These are phyloP conservation scores for Xylaria castorea DNA, from an alignment of 495 filamentous ascomycete species.

Conservation along the genomic window DNA sequence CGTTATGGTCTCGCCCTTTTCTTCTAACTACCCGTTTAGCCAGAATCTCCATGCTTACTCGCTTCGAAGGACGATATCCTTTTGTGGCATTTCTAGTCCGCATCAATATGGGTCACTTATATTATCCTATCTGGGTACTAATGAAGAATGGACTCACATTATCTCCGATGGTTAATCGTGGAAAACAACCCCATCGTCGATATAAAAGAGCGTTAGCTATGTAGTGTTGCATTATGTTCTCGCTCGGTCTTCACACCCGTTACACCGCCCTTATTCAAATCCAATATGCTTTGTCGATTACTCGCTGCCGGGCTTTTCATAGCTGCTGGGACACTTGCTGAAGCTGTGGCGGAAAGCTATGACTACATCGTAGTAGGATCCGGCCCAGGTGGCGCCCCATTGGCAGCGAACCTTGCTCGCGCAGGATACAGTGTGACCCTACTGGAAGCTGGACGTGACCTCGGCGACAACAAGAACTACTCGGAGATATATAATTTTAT, in stretches of 20 bases:
- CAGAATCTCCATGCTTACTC: constrained; percentile 25
- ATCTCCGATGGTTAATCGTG: constrained; percentile 2
- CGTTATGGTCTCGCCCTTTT: neutral
- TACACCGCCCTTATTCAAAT: neutral
- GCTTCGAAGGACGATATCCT: constrained; percentile 16
- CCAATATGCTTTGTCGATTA: constrained; percentile 32
- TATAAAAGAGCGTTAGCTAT: constrained; percentile 29
- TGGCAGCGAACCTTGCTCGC: constrained; percentile 66
- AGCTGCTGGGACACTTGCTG: constrained; percentile 36
- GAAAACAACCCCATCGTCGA: neutral
- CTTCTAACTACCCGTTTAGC: constrained; percentile 41
- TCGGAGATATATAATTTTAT: constrained; percentile 50
- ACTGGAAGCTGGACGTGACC: constrained; percentile 69
- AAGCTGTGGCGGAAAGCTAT: constrained; percentile 45
- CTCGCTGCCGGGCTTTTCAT: constrained; percentile 38
- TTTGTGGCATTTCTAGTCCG: constrained; percentile 29
- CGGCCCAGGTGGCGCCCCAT: constrained; percentile 68
- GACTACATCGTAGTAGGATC: constrained; percentile 73
- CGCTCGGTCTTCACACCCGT: neutral
- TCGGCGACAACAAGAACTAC: constrained; percentile 57
- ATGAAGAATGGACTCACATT: neutral
- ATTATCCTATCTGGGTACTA: constrained; percentile 23
- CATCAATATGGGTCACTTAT: constrained; percentile 21
- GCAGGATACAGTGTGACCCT: constrained; percentile 66
- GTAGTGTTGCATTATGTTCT: neutral